Evolutionary conservation across 2,329 filamentous ascomycete species (phyloP), one percentile per base, ranked within the genome.

Genomic region (Periglandula ipomoeae): DNA sequence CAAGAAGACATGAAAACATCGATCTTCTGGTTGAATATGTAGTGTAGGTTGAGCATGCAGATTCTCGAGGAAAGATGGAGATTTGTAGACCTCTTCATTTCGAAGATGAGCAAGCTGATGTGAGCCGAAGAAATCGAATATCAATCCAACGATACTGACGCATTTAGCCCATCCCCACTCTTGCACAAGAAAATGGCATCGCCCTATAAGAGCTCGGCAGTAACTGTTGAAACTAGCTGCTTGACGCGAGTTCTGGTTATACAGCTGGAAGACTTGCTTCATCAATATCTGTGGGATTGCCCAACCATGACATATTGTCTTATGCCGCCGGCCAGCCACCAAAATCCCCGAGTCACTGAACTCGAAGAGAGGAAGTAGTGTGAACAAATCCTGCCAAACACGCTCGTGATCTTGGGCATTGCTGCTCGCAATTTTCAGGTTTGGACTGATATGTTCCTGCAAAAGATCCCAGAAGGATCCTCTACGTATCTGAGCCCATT

Each of bases 71-170:
- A 85, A 85, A 3, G 63, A 66, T 0, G 82, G 79, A 4, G 82
- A 85, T 48, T 70, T 70, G 55, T 77, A 77, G 1, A 74, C 76
- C 57, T 82, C 78, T 58, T 85, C 82, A 50, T 85, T 84, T 34
- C 79, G 75, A 38, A 86, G 60, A 60, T 85, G 78, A 2, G 74
- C 73, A 10, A 85, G 70, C 41, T 77, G 73, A 53, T 81, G 78
- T 2, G 75, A 74, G 9, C 79, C 81, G 55, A 85, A 85, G 58
- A 84, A 85, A 61, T 85, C 81, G 53, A 85, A 85, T 3, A 85
- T 74, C 2, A 74, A 69, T 1, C 81, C 79, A 27, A 84, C 67
- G 13, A 84, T 70, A 10, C 71, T 66, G 42, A 74, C 76, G 55
- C 75, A 78, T 52, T 70, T 77, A 34, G 69, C 69, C 82, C 82